Percentiles rank a stretch among this genome's conserved stretches.
These are phyloP conservation scores for Coemansia erecta DNA, from an alignment of 192 early-diverging fungal genomes.

Conservation along the genomic window DNA sequence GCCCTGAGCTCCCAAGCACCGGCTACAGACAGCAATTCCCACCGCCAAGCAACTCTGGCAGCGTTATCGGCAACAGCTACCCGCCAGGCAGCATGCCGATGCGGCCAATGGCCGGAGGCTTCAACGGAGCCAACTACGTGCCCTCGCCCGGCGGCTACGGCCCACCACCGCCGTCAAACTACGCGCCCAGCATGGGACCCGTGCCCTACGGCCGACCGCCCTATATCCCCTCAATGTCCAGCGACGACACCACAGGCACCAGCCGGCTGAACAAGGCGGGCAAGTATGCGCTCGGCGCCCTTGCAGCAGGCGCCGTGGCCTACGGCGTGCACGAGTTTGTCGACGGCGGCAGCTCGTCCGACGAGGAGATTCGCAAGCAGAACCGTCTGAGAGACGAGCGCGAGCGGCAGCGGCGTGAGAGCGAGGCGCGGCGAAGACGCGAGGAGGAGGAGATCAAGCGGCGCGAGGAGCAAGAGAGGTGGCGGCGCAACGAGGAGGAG, in stretches of 20 bases:
- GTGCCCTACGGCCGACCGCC: conserved; percentile 15
- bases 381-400: conserved; percentile 21
- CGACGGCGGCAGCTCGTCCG: conserved; percentile 3
- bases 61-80: conserved; percentile 13
- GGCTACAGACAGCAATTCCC: background rate
- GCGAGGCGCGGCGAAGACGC: conserved; percentile 23
- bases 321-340: conserved; percentile 45
- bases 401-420: conserved; percentile 27
- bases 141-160: background rate
- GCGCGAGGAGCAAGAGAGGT: conserved; percentile 27
- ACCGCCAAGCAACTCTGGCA: conserved; percentile 1
- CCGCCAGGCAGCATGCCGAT: conserved; percentile 1
- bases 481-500: conserved; percentile 23
- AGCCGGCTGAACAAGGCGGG: conserved; percentile 28
- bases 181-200: conserved; percentile 19
- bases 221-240: conserved; percentile 2
- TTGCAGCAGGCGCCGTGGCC: conserved; percentile 39
- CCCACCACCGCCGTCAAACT: background rate
- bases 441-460: conserved; percentile 30
- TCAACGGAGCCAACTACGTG: conserved; percentile 1
- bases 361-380: conserved; percentile 10
- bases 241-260: conserved; percentile 1
- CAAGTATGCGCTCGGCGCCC: conserved; percentile 27
- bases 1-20: conserved; percentile 2
- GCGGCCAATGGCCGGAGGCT: background rate